Evolutionary conservation across 768 basidiomycete species (phyloP).

Genomic region (Rhizopogon vulgaris): DNA sequence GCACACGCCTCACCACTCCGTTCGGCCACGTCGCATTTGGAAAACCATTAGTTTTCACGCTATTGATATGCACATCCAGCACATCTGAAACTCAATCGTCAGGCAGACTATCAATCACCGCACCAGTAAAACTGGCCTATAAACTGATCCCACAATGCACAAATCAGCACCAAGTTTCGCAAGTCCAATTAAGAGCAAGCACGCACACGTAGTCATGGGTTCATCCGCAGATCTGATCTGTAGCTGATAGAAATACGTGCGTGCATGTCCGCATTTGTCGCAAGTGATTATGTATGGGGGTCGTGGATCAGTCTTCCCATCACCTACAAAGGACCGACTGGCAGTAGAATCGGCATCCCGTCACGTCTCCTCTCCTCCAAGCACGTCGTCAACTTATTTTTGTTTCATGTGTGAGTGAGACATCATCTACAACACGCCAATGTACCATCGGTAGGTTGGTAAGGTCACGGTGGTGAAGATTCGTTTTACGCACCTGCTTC

Average conservation of each 20-base stretch:
- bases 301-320: background rate
- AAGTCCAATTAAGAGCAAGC: slow-evolving; percentile 6
- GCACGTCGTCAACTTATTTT: slow-evolving; percentile 93
- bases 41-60: slow-evolving; percentile 52
- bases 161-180: background rate
- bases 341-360: slow-evolving; percentile 86
- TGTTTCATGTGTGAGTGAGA: slow-evolving; percentile 78
- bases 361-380: slow-evolving; percentile 93
- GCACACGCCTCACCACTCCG: no score
- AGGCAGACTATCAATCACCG: background rate
- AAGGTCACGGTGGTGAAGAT: no score
- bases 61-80: slow-evolving; percentile 59
- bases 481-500: slow-evolving; percentile 47
- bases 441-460: no score
- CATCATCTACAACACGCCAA: slow-evolving; percentile 60
- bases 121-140: background rate
- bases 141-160: background rate
- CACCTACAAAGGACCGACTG: slow-evolving; percentile 36
- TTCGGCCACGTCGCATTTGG: no score
- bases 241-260: slow-evolving; percentile 92
- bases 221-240: slow-evolving; percentile 94
- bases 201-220: slow-evolving; percentile 64
- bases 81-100: slow-evolving; percentile 36
- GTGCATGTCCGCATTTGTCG: slow-evolving; percentile 55
- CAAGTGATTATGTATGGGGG: slow-evolving; percentile 34